Conservation (phyloP, 805 yeast genomes). For the Hanseniaspora singularis region DNA sequence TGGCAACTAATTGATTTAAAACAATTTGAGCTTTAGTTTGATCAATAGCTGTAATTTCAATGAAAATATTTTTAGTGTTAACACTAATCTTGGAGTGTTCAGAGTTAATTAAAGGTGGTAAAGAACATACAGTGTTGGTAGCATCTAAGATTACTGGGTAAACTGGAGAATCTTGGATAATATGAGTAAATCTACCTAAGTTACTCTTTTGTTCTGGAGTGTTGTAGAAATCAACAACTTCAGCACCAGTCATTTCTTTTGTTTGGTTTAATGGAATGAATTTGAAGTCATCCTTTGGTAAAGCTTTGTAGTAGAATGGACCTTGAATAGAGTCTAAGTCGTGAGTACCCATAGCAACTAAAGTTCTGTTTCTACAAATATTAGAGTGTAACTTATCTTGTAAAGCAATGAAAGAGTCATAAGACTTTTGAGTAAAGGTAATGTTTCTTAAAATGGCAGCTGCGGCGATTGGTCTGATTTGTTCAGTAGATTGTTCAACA, state of each 20-base stretch:
- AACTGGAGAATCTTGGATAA: constrained; percentile 77
- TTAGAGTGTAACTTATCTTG: constrained; percentile 95
- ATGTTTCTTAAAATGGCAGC: constrained; percentile 86
- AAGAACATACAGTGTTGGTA: constrained; percentile 64
- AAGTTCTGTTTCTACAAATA: constrained; percentile 90
- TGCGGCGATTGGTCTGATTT: constrained; percentile 84
- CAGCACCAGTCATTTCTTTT: constrained; percentile 56
- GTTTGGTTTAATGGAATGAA: constrained; percentile 68
- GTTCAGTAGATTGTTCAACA: constrained; percentile 60
- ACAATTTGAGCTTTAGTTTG: constrained; percentile 89
- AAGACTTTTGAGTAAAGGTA: constrained; percentile 67
- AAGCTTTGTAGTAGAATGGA: constrained; percentile 80
- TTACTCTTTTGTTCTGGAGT: constrained; percentile 66
- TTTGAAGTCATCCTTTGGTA: constrained; percentile 62
- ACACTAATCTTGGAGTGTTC: constrained; percentile 78
- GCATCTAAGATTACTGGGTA: constrained; percentile 82
- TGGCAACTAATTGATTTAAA: constrained; percentile 80
- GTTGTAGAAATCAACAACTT: constrained; percentile 72
- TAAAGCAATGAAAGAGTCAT: constrained; percentile 86
- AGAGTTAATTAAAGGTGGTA: constrained; percentile 96
- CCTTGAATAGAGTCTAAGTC: constrained; percentile 70
- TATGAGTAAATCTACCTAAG: constrained; percentile 75
- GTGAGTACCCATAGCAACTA: constrained; percentile 98
- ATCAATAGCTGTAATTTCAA: constrained; percentile 92
- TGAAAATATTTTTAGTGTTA: constrained; percentile 75